Base-by-base conservation (phyloP, 31 red algal species). In the Odonthalia washingtoniensis region DNA sequence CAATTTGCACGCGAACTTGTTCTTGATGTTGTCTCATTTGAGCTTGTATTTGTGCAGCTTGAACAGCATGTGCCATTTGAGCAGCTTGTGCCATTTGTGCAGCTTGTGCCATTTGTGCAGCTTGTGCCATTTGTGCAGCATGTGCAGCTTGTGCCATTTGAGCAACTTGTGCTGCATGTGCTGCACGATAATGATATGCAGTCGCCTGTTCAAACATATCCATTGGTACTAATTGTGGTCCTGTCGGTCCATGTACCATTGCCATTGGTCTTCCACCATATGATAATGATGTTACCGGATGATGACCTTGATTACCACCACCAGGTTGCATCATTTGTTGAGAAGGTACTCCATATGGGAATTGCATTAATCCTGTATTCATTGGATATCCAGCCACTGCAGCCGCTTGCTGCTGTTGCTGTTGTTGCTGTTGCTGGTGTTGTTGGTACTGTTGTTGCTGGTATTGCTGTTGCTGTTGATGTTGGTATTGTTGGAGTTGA, bases 161-260 rank as follows among this genome's bases (percentile, higher is more conserved):
- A 26, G 60, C 49, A 3, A 42, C 81, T 16, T 81, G 77, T 38
- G 81, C 81, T 24, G 78, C 75, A 5, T 79, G 75, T 39, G 89
- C 89, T 24, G 81, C 81, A 3, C 89, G 70, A 65, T 77, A 91
- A 5, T 91, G 89, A 70, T 62, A 72, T 14, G 89, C 89, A 5
- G 89, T 79, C 4, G 89, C 89, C 52, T 85, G 80, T n/a, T 79
- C 89, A 37, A 84, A 30, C 80, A 91, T 85, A 74, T 91, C 81
- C 18, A 78, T 40, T 3, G 72, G 89, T 28, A 91, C n/a, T 6
- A 91, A 70, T 37, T 91, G 79, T 21, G 80, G 43, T 17, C 80
- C 72, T 34, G 81, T 9, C 0, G 80, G 53, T 2, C 89, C 89
- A 16, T 67, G 62, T 12, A 91, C 57, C 75, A 84, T 84, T 5